These are phyloP conservation scores for Auricularia cornea DNA, from an alignment of 768 basidiomycete species.

Conservation along the genomic window DNA sequence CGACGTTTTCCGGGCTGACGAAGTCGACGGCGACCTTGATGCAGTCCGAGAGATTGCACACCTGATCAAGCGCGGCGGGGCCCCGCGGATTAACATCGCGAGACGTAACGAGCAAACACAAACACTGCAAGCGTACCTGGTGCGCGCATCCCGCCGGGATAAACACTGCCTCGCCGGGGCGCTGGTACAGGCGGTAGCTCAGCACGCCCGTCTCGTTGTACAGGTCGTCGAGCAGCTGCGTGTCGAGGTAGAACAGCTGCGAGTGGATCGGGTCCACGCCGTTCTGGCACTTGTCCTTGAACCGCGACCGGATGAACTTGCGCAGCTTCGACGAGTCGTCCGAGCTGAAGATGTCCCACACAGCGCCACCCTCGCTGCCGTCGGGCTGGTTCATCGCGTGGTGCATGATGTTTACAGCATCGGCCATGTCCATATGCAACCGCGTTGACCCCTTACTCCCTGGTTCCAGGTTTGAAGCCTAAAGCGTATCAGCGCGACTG, in stretches of 20 bases:
- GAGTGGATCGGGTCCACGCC: slow-evolving; percentile 80
- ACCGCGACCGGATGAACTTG: slow-evolving; percentile 59
- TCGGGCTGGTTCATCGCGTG: slow-evolving; percentile 47
- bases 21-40: slow-evolving; percentile 95
- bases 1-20: slow-evolving; percentile 88
- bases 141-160: slow-evolving; percentile 92
- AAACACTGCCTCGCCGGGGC: slow-evolving; percentile 87
- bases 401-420: slow-evolving; percentile 88
- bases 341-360: slow-evolving; percentile 85
- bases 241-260: slow-evolving; percentile 81
- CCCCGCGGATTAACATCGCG: slow-evolving; percentile 9
- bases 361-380: slow-evolving; percentile 63
- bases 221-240: slow-evolving; percentile 55
- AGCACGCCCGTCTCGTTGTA: slow-evolving; percentile 59
- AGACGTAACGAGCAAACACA: neutral
- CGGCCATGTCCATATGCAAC: slow-evolving; percentile 92
- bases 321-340: slow-evolving; percentile 76
- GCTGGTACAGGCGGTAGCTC: slow-evolving; percentile 81
- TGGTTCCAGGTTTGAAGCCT: slow-evolving; percentile 49
- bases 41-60: slow-evolving; percentile 88
- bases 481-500: neutral
- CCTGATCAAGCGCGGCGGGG: slow-evolving; percentile 38
- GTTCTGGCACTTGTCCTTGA: slow-evolving; percentile 38
- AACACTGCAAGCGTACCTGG: slow-evolving; percentile 42
- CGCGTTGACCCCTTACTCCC: slow-evolving; percentile 81